Base-by-base conservation (phyloP, 2,329 filamentous ascomycete species). In the Myotisia sp. region DNA sequence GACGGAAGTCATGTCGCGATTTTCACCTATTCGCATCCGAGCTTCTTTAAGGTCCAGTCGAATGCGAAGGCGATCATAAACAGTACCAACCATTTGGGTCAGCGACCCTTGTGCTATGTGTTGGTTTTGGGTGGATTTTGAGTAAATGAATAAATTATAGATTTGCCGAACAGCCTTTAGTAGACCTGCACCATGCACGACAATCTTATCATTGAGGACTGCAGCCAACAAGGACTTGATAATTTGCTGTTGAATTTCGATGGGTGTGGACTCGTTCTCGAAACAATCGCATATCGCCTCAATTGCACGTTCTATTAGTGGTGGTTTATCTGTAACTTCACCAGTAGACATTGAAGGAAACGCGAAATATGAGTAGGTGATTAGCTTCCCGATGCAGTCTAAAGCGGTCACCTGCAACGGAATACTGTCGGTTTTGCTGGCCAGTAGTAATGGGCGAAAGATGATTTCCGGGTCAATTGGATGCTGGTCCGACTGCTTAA, bases 251-350 rank as follows among this genome's bases (percentile, higher is more conserved):
- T 98, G 90, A 30, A 95, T 79, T 56, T 94, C 87, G 34, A 79
- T 71, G 3, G 84, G 77, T 0, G 92, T 98, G 1, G 82, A 82
- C 62, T 98, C 90, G 52, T 90, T 87, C 54, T 95, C 86, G 54
- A 98, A 98, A 57, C 90, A 98, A 54, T 95, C 87, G 67, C 90
- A 98, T 65, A 98, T 98, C 22, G 90, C 93, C 60, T 98, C 92
- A 51, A 98, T 98, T 39, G 92, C 90, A 44, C 87, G 74, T 61
- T 98, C 92, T 52, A 98, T 98, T 45, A 98, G 67, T 10, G 87
- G 86, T 43, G 52, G 46, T 16, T 52, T 43, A 34, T 57, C 57
- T 39, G 56, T 50, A 27, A 57, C 58, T 44, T 66, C 60, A 44
- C 64, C 56, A 16, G n/a, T 16, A 2, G 37, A 29, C 3, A 49